Evolutionary conservation across 2,329 filamentous ascomycete species (phyloP).

Genomic region (Fusarium sp.): DNA sequence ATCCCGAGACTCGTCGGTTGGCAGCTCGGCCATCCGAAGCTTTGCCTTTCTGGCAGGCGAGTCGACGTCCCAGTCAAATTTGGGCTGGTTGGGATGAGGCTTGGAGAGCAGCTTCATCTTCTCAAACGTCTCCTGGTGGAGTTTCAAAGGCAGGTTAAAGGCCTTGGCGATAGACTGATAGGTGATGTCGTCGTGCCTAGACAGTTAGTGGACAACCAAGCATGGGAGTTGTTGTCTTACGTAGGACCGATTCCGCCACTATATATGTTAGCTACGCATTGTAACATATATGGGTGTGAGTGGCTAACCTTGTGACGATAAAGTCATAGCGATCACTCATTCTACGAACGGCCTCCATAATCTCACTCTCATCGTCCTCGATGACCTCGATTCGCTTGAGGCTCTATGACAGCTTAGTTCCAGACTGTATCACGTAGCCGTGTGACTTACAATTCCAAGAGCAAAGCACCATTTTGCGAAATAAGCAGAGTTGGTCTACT

Average conservation of each 20-base stretch:
- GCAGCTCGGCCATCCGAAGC: constrained; percentile 90
- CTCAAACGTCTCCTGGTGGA: constrained; percentile 81
- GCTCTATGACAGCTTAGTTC: constrained; percentile 56
- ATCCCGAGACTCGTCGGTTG: constrained; percentile 75
- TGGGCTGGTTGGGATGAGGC: constrained; percentile 76
- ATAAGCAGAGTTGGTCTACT: constrained; percentile 72
- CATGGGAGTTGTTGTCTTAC: constrained; percentile 57
- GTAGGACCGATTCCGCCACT: constrained; percentile 95
- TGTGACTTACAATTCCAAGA: constrained; percentile 66
- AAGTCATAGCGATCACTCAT: constrained; percentile 95
- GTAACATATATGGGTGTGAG: background rate
- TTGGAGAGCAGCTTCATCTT: constrained; percentile 87
- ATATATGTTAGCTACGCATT: constrained; percentile 17
- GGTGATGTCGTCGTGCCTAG: constrained; percentile 95
- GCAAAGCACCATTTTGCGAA: constrained; percentile 75
- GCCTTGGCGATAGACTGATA: constrained; percentile 95
- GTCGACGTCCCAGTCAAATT: constrained; percentile 88
- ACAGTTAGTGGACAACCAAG: constrained; percentile 31
- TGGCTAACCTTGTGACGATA: constrained; percentile 81
- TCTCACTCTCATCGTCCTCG: constrained; percentile 90
- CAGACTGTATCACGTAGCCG: background rate
- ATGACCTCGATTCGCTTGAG: constrained; percentile 93
- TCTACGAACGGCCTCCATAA: constrained; percentile 85
- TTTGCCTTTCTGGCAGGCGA: constrained; percentile 84
- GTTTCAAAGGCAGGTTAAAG: constrained; percentile 79